Evolutionary conservation across 140 eudicot genomes (phyloP).

Genomic region (Flaveria floridana): DNA sequence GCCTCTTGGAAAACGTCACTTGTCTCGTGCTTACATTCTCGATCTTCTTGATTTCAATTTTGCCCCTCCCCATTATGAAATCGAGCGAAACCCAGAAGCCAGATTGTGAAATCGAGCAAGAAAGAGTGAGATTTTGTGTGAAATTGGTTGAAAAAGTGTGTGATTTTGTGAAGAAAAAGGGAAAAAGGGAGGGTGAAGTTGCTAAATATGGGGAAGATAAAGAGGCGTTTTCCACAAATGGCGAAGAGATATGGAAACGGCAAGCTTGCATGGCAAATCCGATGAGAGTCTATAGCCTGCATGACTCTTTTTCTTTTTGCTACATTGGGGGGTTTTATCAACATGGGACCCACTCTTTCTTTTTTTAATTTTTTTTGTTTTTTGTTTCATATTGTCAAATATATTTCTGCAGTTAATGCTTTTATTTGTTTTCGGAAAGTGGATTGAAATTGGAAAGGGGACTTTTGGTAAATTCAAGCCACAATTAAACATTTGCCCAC

Average conservation of each 20-base stretch:
- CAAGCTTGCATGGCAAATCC: conserved; percentile 73
- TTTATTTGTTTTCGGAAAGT: conserved; percentile 37
- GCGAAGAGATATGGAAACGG: conserved; percentile 67
- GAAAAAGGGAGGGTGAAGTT: conserved; percentile 26
- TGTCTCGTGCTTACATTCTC: conserved; percentile 76
- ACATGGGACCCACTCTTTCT: conserved; percentile 41
- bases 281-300: conserved; percentile 45
- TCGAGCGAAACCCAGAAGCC: conserved; percentile 3
- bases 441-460: conserved; percentile 36
- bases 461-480: conserved; percentile 27
- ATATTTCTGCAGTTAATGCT: background rate
- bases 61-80: conserved; percentile 63
- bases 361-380: background rate
- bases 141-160: background rate
- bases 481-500: background rate
- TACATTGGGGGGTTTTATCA: conserved; percentile 40
- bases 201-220: conserved; percentile 58
- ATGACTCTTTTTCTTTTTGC: conserved; percentile 54
- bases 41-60: conserved; percentile 73
- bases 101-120: conserved; percentile 1
- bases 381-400: background rate
- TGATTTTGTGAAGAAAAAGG: background rate
- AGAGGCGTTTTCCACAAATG: conserved; percentile 57
- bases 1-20: conserved; percentile 73
- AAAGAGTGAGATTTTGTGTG: background rate